Base-by-base conservation (phyloP, 2,329 filamentous ascomycete species). In the Nigrospora sphaerica region DNA sequence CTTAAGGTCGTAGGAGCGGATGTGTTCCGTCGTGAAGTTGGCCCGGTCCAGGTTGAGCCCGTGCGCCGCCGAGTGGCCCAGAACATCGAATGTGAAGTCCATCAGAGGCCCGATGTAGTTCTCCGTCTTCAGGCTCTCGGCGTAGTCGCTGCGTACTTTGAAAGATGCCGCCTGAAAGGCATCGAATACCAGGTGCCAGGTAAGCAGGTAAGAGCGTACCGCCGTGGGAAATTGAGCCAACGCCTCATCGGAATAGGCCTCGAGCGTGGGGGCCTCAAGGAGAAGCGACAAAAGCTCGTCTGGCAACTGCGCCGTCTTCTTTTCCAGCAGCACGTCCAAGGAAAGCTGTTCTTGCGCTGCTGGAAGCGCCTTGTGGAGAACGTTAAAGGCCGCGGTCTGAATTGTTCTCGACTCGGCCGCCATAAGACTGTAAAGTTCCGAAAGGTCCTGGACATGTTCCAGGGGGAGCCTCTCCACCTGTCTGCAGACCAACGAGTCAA, bases 171-270 rank as follows among this genome's bases (percentile, higher is more conserved):
- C 80, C 16, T 74, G 72, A 60, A 92, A 95, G 39, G 92, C 85
- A 55, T 95, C 89, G 60, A 95, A 97, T 0, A 96, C 76, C 1
- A 97, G 73, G 52, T 88, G 80, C 93, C 93, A 98, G 12, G 88
- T 86, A 28, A 95, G 72, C 3, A 98, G 74, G 58, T 96, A 98
- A 11, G 84, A 81, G 44, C 89, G 81, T 41, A 95, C 72, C 0
- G 78, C 61, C 1, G 80, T 70, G 12, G 89, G 89, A 56, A 91
- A 86, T 14, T 78, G 72, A 6, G 82, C 75, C 18, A 90, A 80
- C 33, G 77, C 71, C 10, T 84, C 77, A 40, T 86, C 81, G 0
- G 77, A 73, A 39, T 89, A 78, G 12, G 74, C 73, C n/a, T 85
- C 78, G 3, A 87, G 71, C 0, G 82, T 83, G 1, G 92, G 88